phyloP scores from a whole-genome alignment of 2,329 filamentous ascomycete species.

The Monilinia fructicola region DNA sequence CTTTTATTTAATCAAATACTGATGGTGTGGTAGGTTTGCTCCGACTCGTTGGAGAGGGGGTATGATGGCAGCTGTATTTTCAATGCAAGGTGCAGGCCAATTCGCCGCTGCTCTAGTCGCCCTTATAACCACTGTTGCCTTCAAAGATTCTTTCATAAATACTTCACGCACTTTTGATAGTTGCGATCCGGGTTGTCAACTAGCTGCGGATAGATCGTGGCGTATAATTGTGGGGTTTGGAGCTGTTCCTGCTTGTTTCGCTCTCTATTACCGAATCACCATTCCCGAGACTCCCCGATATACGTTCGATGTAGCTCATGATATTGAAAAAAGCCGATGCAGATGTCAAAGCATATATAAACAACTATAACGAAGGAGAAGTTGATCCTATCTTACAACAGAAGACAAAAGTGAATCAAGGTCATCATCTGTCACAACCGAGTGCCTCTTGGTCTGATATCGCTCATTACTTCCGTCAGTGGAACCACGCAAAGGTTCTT shows the following conservation, averaged over 20 bases:
- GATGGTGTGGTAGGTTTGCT: constrained; percentile 57
- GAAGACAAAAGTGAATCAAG: constrained; percentile 53
- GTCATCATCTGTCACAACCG: constrained; percentile 59
- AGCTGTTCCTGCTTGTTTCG: constrained; percentile 72
- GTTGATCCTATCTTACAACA: constrained; percentile 51
- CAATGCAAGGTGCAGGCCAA: constrained; percentile 83
- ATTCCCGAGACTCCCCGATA: constrained; percentile 84
- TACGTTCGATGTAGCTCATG: constrained; percentile 75
- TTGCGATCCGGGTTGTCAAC: constrained; percentile 63
- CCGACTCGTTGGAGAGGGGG: constrained; percentile 78
- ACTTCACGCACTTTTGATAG: constrained; percentile 46
- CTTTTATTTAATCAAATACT: background rate
- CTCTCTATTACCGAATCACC: constrained; percentile 82
- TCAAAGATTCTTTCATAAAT: constrained; percentile 52
- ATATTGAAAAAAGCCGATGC: constrained; percentile 71
- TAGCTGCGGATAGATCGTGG: constrained; percentile 79
- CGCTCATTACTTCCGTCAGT: constrained; percentile 63
- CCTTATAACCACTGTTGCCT: constrained; percentile 65
- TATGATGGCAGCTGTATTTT: constrained; percentile 82
- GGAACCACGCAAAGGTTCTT: constrained; percentile 69
- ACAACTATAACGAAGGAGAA: constrained; percentile 49
- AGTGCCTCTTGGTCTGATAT: constrained; percentile 71
- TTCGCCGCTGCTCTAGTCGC: constrained; percentile 69
- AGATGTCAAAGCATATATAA: constrained; percentile 64
- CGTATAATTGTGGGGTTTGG: constrained; percentile 78